Conservation (phyloP, 768 basidiomycete species). For the Trametes villosa region DNA sequence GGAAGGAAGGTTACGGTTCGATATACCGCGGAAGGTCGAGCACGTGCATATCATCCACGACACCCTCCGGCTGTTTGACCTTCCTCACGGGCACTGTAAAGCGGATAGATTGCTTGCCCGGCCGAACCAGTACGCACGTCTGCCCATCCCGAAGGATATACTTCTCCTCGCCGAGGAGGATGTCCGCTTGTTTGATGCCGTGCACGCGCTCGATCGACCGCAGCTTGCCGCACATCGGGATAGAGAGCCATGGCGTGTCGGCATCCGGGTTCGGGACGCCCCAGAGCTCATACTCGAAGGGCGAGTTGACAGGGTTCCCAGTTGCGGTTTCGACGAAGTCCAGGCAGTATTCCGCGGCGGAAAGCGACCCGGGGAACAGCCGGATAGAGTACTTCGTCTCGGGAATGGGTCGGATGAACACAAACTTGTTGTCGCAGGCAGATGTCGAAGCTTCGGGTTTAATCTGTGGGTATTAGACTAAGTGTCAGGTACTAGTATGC, state of each 20-base stretch:
- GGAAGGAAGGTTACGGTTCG: too few species aligned
- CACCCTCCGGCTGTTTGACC: not conserved
- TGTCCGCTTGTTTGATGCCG: conserved; percentile 6
- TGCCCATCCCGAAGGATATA: conserved; percentile 8
- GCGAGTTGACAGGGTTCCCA: conserved; percentile 1
- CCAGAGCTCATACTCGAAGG: not conserved
- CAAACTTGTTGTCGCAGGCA: not conserved
- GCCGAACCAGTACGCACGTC: conserved; percentile 4
- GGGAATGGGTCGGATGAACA: not conserved
- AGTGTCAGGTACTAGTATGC: too few species aligned
- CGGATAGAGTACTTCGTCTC: not conserved
- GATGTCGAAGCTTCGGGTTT: not conserved
- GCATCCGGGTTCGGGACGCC: not conserved
- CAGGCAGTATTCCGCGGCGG: not conserved
- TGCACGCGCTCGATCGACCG: not conserved
- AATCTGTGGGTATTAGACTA: not conserved
- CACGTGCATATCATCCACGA: not conserved
- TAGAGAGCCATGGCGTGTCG: not conserved
- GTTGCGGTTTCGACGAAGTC: conserved; percentile 1
- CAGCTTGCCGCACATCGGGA: not conserved
- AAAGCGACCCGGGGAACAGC: conserved; percentile 1
- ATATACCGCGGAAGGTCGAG: not conserved
- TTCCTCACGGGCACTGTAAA: conserved; percentile 3
- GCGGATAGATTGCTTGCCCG: not conserved
- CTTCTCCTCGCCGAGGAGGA: not conserved